A percentile compares a stretch with the other conserved stretches of the same genome.
These are phyloP conservation scores for Pseudogymnoascus sp. DNA, from an alignment of 2,329 filamentous ascomycete species.

Conservation along the genomic window DNA sequence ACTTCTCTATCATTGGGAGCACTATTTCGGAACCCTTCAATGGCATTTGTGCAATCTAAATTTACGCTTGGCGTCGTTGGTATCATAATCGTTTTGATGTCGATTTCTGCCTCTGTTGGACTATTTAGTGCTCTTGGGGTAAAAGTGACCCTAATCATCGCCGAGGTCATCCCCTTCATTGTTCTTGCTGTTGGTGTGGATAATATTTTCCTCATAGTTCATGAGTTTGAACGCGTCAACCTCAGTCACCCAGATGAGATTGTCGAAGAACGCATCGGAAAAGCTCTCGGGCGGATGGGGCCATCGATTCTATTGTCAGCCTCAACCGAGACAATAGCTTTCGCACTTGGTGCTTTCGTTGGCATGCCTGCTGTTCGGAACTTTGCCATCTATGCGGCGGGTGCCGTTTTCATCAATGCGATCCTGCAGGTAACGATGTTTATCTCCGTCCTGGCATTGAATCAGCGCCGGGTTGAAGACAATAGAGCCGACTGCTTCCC, in stretches of 20 bases:
- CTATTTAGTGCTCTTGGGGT: constrained; percentile 87
- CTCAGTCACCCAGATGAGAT: constrained; percentile 82
- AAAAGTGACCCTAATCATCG: constrained; percentile 95
- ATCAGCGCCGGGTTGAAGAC: constrained; percentile 84
- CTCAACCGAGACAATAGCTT: constrained; percentile 89
- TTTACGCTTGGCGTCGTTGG: constrained; percentile 92
- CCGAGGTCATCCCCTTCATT: constrained; percentile 96
- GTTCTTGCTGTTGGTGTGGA: constrained; percentile 95
- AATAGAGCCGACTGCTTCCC: constrained; percentile 88
- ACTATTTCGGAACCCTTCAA: constrained; percentile 73
- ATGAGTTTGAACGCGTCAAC: constrained; percentile 95
- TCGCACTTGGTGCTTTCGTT: constrained; percentile 85
- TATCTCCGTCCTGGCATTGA: constrained; percentile 81
- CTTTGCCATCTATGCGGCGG: constrained; percentile 93
- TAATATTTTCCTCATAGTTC: constrained; percentile 97
- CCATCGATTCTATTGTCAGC: constrained; percentile 94
- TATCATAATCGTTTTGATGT: constrained; percentile 95
- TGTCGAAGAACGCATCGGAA: constrained; percentile 78
- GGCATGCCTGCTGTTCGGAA: constrained; percentile 98
- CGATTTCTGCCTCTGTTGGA: constrained; percentile 89
- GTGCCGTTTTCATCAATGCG: constrained; percentile 94
- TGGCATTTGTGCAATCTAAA: constrained; percentile 88
- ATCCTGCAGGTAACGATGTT: constrained; percentile 97
- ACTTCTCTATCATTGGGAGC: constrained; percentile 73
- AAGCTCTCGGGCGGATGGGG: constrained; percentile 90